Base-by-base conservation (phyloP, 768 basidiomycete genomes). In the Mycena amicta region DNA sequence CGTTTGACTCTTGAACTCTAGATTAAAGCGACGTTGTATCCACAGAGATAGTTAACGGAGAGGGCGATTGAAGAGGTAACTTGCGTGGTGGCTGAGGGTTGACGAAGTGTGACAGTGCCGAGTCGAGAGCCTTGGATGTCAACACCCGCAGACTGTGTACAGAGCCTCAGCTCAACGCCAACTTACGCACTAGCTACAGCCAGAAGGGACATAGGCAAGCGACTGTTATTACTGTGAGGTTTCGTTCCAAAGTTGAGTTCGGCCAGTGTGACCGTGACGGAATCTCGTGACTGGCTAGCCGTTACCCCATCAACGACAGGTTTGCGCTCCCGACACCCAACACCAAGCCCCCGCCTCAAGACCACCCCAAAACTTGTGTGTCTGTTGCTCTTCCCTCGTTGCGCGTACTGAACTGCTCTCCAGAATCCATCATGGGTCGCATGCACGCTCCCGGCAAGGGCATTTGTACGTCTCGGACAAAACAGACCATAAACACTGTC, bases 371-470 rank as follows among this genome's bases (percentile, higher is more conserved):
- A 64, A 60, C 53, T 64, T 57, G 62, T 64, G 29, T 16, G 62
- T 55, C 8, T 13, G 22, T 43, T 13, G 46, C 52, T 25, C 20
- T 37, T 43, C 11, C 13, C 40, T 12, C 22, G 39, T 16, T 13
- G 3, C 22, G 15, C 26, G n/a, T 28, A 6, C 28, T 37, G 6
- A 31, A n/a, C 52, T 51, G 5, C 43, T 13, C 16, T 51, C 5
- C 27, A 82, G 75, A 79, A 62, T 70, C 60, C 74, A 79, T 68
- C 80, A 93, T 93, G 92, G 92, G 90, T 92, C 93, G 95, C 74
- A 95, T 97, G 93, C 96, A 98, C 87, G 95, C 95, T 87, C 94
- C 95, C 79, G 94, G 94, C 80, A 98, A 98, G 93, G 96, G 95
- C 86, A 97, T 98, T 84, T 92, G 91, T 93, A 77, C 70, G 90